phyloP scores from a whole-genome alignment of 148 eudicot genomes.

The Pouteria glomerata region DNA sequence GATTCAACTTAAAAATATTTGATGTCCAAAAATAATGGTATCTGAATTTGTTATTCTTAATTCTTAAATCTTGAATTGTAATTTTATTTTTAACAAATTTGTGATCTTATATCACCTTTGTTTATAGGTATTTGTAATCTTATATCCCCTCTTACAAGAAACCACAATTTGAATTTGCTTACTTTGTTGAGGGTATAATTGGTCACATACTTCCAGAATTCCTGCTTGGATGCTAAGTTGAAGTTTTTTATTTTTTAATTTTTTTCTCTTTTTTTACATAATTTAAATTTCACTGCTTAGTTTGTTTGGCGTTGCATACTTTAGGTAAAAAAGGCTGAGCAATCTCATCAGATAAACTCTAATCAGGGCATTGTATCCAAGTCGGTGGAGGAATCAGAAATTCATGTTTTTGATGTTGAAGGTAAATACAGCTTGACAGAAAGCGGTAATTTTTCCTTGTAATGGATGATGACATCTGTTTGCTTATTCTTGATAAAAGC shows the following conservation, averaged over 20 bases:
- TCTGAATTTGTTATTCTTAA: background rate
- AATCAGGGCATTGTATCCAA: slow-evolving; percentile 28
- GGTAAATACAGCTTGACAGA: slow-evolving; percentile 32
- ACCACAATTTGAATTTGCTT: background rate
- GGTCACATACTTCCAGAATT: background rate
- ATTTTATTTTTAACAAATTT: background rate
- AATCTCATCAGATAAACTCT: slow-evolving; percentile 27
- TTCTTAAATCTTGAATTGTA: background rate
- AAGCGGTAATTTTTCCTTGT: background rate
- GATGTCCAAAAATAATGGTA: background rate
- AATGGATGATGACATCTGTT: background rate
- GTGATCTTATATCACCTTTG: no score
- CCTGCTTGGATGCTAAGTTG: background rate
- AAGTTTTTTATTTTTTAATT: background rate
- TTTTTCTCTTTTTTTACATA: background rate
- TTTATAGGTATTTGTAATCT: no score
- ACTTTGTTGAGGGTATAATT: background rate
- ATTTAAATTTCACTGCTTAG: background rate
- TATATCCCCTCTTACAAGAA: no score
- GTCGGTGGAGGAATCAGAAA: slow-evolving; percentile 29
- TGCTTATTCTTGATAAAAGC: background rate
- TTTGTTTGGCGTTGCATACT: slow-evolving; percentile 9
- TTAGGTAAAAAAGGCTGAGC: slow-evolving; percentile 51
- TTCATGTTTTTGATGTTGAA: slow-evolving; percentile 29
- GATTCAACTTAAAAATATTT: background rate